A percentile compares a stretch with the other conserved stretches of the same genome.
Evolutionary conservation across 768 basidiomycete genomes (phyloP).

Genomic region (Mycena metata): DNA sequence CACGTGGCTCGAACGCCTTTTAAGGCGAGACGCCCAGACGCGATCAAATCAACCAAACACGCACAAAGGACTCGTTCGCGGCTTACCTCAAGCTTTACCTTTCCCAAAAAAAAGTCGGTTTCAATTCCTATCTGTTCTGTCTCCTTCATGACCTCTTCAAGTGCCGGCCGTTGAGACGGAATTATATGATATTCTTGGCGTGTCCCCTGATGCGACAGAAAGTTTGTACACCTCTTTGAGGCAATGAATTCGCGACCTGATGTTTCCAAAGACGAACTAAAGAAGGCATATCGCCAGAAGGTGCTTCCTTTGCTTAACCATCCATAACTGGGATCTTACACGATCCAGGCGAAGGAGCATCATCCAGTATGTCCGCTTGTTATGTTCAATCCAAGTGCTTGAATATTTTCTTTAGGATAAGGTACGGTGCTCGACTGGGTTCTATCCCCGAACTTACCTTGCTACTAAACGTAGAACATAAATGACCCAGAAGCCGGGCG

Average conservation of each 20-base stretch:
- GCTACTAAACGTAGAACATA: conserved; percentile 71
- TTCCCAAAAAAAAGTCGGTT: conserved; percentile 24
- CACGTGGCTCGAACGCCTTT: conserved; percentile 23
- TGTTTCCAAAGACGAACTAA: conserved; percentile 77
- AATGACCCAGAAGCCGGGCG: conserved; percentile 87
- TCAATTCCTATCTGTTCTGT: not conserved
- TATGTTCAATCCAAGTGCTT: conserved; percentile 28
- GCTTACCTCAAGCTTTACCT: too few relatives aligned
- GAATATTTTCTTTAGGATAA: conserved; percentile 69
- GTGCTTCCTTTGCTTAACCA: conserved; percentile 55
- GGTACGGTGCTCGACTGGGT: conserved; percentile 50
- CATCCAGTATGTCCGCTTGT: conserved; percentile 75
- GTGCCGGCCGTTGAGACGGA: conserved; percentile 83
- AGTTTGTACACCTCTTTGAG: conserved; percentile 56
- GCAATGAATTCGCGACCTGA: conserved; percentile 32
- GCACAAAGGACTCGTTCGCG: too few relatives aligned
- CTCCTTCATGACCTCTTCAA: not conserved
- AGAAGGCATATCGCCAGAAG: conserved; percentile 95
- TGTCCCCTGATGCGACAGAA: conserved; percentile 76
- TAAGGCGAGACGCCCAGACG: not conserved
- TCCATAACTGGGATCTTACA: conserved; percentile 39
- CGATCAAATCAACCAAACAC: too few relatives aligned
- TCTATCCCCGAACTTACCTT: not conserved
- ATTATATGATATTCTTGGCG: conserved; percentile 89
- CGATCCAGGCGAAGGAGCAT: conserved; percentile 81